A percentile compares a stretch with the other conserved stretches of the same genome.
These are phyloP conservation scores for Prillingera fragicola DNA, from an alignment of 1,284 basidiomycete species.

Conservation along the genomic window DNA sequence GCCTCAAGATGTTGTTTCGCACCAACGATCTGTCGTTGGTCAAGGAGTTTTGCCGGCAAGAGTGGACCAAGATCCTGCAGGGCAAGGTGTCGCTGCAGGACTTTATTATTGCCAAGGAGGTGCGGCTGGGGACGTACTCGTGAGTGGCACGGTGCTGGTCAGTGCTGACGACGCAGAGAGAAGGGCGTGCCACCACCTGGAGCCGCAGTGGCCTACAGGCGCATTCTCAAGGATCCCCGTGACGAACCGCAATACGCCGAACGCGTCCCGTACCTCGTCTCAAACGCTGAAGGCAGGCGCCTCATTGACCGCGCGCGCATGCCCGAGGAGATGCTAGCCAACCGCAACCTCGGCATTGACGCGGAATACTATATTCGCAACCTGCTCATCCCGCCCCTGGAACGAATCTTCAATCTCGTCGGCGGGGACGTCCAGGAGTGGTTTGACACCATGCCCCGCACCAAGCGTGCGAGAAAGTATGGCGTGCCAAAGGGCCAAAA, in stretches of 20 bases:
- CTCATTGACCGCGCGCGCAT: conserved; percentile 76
- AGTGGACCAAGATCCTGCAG: conserved; percentile 80
- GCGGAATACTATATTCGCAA: conserved; percentile 84
- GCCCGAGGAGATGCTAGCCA: conserved; percentile 69
- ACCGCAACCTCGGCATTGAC: conserved; percentile 67
- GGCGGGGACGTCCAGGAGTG: conserved; percentile 83
- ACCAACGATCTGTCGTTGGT: conserved; percentile 81
- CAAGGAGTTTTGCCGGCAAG: conserved; percentile 78
- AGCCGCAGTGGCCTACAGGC: conserved; percentile 73
- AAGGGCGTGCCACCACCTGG: conserved; percentile 83
- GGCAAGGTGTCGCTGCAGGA: conserved; percentile 78
- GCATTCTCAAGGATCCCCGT: conserved; percentile 67
- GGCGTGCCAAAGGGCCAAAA: conserved; percentile 5
- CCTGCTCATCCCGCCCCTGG: conserved; percentile 81
- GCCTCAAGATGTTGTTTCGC: conserved; percentile 84
- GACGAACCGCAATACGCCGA: conserved; percentile 89
- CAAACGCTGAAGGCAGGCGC: conserved; percentile 60
- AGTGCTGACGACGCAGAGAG: conserved; percentile 53
- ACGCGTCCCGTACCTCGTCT: conserved; percentile 85
- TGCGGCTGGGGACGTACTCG: conserved; percentile 86
- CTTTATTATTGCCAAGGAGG: conserved; percentile 92
- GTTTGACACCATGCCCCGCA: conserved; percentile 78
- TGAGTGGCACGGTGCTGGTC: conserved; percentile 36
- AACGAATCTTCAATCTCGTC: conserved; percentile 83
- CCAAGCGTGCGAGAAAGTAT: conserved; percentile 28